A percentile compares a stretch with the other conserved stretches of the same genome.
Conservation (phyloP, 257 asterid species). For the Solanum commersonii region DNA sequence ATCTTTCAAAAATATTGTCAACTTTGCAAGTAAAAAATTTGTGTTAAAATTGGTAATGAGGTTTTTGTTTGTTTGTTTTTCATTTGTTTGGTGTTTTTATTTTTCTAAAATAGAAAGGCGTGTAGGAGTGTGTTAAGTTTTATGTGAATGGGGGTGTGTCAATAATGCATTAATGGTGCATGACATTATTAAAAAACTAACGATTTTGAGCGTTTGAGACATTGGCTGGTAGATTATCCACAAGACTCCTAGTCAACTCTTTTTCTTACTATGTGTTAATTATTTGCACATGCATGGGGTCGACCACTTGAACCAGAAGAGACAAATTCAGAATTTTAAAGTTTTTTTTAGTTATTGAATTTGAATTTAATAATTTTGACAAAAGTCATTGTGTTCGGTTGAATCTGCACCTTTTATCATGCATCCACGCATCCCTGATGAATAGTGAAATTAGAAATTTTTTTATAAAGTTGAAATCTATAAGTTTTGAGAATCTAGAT, state of each 20-base stretch:
- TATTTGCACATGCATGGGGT: neutral
- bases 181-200: no score
- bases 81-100: neutral
- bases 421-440: no score
- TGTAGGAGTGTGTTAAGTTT: neutral
- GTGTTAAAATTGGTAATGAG: neutral
- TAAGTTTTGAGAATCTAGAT: no score
- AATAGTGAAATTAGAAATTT: no score
- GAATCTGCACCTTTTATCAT: no score
- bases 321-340: neutral
- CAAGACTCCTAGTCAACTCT: slow-evolving; percentile 63
- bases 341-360: no score
- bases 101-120: neutral
- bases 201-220: slow-evolving; percentile 15
- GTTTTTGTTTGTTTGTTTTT: neutral
- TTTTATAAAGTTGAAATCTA: no score
- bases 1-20: slow-evolving; percentile 5
- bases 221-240: slow-evolving; percentile 74
- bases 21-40: neutral
- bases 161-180: neutral
- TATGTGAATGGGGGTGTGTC: neutral
- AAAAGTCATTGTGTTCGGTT: no score
- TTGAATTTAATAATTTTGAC: no score
- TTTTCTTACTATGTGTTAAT: neutral
- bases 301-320: neutral